phyloP scores from a whole-genome alignment of 2,329 filamentous ascomycete genomes.

The Curvularia sp. region DNA sequence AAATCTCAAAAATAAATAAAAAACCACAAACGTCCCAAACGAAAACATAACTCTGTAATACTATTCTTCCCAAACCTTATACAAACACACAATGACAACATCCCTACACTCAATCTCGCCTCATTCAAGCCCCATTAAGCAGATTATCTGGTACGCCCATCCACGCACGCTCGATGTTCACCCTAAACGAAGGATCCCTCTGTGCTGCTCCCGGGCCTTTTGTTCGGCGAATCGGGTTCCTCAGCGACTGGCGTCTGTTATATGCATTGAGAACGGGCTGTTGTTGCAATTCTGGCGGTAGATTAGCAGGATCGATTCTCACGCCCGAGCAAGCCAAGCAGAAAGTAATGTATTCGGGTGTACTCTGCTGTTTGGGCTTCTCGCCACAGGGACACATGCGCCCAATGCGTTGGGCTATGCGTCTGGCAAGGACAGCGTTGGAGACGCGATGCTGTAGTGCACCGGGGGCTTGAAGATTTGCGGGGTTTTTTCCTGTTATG shows the following conservation, averaged over 20 bases:
- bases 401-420: neutral
- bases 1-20: no score
- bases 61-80: neutral
- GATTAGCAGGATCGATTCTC: neutral
- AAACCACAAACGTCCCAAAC: neutral
- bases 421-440: neutral
- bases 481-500: neutral
- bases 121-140: neutral
- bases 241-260: neutral
- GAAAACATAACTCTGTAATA: neutral
- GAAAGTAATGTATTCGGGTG: conserved; percentile 2
- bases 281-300: neutral
- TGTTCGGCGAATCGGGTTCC: neutral
- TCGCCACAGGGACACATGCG: conserved; percentile 7
- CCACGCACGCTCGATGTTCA: conserved; percentile 6
- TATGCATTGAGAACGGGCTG: neutral
- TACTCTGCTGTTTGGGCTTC: neutral
- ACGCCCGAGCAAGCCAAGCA: conserved; percentile 7
- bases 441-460: neutral
- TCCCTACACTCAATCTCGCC: no score
- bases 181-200: neutral
- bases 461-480: neutral
- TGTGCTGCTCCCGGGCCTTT: neutral
- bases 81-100: neutral
- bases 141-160: neutral